phyloP scores from a whole-genome alignment of 2,329 filamentous ascomycete genomes.

The Rutstroemia sp. region DNA sequence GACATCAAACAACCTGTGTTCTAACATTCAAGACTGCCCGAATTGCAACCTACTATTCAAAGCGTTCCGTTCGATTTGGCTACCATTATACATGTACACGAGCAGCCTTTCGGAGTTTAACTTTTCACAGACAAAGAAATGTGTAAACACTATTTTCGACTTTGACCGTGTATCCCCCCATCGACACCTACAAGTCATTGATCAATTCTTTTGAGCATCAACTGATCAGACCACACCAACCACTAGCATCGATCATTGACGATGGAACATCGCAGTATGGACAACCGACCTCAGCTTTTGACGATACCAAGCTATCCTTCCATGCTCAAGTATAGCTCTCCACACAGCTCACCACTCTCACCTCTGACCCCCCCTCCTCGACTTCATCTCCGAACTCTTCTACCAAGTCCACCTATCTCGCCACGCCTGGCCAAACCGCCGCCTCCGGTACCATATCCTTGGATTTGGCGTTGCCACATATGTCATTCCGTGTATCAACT shows the following conservation, averaged over 20 bases:
- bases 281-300: neutral
- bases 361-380: conserved; percentile 6
- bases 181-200: too few relatives aligned
- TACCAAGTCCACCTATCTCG: conserved; percentile 5
- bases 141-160: neutral
- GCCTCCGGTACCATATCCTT: conserved; percentile 25
- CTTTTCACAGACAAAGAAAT: neutral
- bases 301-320: conserved; percentile 1
- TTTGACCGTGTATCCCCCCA: too few relatives aligned
- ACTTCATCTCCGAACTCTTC: conserved; percentile 4
- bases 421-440: conserved; percentile 12
- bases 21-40: too few relatives aligned
- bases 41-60: too few relatives aligned
- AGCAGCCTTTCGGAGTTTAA: neutral
- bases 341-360: conserved; percentile 1
- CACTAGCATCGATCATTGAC: neutral
- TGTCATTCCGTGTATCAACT: conserved; percentile 28
- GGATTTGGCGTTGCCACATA: conserved; percentile 31
- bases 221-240: too few relatives aligned
- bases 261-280: neutral
- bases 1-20: too few relatives aligned
- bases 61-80: too few relatives aligned
- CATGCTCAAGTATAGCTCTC: neutral
- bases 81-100: neutral
- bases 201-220: too few relatives aligned